phyloP scores from a whole-genome alignment of 805 yeast genomes.

The Cyberlindnera mycetangii region DNA sequence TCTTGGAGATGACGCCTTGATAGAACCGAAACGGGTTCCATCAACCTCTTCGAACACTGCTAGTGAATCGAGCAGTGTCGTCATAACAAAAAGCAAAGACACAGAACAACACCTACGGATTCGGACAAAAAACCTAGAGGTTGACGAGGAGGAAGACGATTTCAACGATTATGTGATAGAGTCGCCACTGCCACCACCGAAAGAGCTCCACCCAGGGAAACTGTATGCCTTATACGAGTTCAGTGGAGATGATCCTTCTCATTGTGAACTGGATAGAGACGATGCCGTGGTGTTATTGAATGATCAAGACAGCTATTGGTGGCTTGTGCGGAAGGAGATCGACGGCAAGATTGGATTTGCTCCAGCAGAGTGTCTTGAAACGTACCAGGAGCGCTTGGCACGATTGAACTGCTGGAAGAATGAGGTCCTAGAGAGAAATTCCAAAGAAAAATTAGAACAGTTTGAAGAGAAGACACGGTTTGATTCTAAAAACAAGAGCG shows the following conservation, averaged over 20 bases:
- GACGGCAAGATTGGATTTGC: slow-evolving; percentile 86
- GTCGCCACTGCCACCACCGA: slow-evolving; percentile 57
- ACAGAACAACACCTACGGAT: slow-evolving; percentile 17
- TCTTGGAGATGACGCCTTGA: slow-evolving; percentile 21
- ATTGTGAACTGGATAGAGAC: slow-evolving; percentile 73
- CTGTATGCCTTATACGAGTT: slow-evolving; percentile 86
- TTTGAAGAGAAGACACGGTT: slow-evolving; percentile 2
- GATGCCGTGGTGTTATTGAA: slow-evolving; percentile 80
- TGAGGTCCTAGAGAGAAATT: slow-evolving; percentile 47
- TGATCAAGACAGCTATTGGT: slow-evolving; percentile 95
- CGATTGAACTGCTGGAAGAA: slow-evolving; percentile 89
- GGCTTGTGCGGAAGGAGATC: slow-evolving; percentile 66
- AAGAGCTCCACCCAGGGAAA: slow-evolving; percentile 77
- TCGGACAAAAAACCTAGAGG: slow-evolving; percentile 28
- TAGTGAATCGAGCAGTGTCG: slow-evolving; percentile 24
- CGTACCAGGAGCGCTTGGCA: slow-evolving; percentile 87
- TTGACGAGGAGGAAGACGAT: slow-evolving; percentile 36
- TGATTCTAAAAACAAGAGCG: slow-evolving; percentile 19
- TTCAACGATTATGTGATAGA: slow-evolving; percentile 39
- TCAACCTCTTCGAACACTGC: slow-evolving; percentile 21
- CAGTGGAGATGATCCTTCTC: slow-evolving; percentile 90
- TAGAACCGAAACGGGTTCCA: slow-evolving; percentile 22
- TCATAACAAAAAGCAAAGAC: slow-evolving; percentile 7
- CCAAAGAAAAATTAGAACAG: slow-evolving; percentile 14
- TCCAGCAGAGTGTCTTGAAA: slow-evolving; percentile 93